Evolutionary conservation across 495 filamentous ascomycete species (phyloP).

Genomic region (Apiosordaria backusii): DNA sequence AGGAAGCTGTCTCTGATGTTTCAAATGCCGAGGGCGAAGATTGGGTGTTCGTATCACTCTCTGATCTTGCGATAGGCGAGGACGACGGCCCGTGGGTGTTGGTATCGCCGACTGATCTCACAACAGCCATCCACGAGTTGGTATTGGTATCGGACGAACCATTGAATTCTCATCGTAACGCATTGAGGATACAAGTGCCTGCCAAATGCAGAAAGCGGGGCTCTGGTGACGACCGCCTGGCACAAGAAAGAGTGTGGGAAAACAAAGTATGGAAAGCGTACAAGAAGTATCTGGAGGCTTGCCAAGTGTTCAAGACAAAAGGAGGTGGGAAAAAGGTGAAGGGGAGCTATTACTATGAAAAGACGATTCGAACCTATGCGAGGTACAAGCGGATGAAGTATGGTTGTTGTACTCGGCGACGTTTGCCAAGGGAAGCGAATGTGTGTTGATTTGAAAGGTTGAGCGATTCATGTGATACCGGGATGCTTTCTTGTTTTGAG

Average conservation of each 20-base stretch:
- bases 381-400: neutral
- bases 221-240: neutral
- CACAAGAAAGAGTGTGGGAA: neutral
- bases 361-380: neutral
- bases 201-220: neutral
- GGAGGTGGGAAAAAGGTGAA: neutral
- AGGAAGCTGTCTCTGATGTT: neutral
- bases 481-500: neutral
- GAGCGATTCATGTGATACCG: neutral
- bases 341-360: neutral
- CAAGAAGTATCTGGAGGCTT: neutral
- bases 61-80: neutral
- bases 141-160: neutral
- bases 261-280: neutral
- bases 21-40: neutral
- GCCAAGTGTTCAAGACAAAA: neutral
- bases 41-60: neutral
- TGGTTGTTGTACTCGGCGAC: neutral
- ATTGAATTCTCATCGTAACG: neutral
- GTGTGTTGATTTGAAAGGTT: neutral
- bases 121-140: neutral
- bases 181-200: neutral
- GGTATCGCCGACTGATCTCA: neutral
- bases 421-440: neutral
- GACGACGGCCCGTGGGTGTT: neutral